Evolutionary conservation across 1,284 basidiomycete genomes (phyloP).

Genomic region (Hortiboletus rubellus): DNA sequence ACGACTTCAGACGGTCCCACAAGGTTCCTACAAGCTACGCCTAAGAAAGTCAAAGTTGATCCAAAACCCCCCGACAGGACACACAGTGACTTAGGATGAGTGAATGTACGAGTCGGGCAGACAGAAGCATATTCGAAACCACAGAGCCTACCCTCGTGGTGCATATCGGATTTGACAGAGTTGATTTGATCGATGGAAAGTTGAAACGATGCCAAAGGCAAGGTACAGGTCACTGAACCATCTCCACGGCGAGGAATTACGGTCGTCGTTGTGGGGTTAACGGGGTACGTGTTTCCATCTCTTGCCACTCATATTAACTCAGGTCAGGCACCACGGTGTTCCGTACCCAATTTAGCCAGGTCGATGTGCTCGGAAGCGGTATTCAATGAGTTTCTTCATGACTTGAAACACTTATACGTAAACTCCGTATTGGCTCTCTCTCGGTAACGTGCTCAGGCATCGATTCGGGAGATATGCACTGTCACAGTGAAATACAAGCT

Average conservation of each 20-base stretch:
- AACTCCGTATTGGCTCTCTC: not conserved
- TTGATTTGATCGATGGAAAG: not conserved
- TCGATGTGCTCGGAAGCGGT: not conserved
- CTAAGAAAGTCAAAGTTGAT: no score
- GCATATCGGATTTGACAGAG: no score
- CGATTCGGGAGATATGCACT: slow-evolving; percentile 7
- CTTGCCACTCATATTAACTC: not conserved
- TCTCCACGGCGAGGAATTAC: no score
- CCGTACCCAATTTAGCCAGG: not conserved
- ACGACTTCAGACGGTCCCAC: not conserved
- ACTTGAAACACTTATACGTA: not conserved
- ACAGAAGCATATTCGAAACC: no score
- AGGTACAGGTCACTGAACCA: no score
- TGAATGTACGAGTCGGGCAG: no score
- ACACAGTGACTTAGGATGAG: no score
- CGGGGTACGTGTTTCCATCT: not conserved
- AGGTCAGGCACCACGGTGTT: not conserved
- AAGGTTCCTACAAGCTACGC: not conserved
- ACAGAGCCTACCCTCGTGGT: no score
- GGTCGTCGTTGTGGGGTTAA: no score
- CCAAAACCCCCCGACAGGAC: no score
- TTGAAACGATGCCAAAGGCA: not conserved
- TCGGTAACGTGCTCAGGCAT: not conserved
- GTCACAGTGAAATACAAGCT: slow-evolving; percentile 4
- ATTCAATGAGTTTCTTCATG: not conserved